These are phyloP conservation scores for Aspergillus cejpii DNA, from an alignment of 2,329 filamentous ascomycete genomes.

Conservation along the genomic window DNA sequence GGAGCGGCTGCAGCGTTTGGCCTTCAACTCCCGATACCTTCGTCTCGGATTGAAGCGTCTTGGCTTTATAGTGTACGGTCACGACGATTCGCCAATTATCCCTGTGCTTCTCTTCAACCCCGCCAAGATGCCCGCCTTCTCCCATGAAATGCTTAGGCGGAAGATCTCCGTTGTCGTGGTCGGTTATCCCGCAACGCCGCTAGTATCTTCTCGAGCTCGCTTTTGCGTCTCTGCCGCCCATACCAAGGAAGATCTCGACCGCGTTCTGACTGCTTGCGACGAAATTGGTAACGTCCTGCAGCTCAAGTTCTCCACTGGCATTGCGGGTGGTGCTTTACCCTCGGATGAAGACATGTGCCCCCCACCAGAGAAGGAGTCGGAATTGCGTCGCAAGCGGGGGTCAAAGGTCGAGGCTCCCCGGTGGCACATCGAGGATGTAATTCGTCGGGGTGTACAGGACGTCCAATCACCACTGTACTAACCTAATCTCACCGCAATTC, in stretches of 20 bases:
- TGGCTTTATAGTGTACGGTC: constrained; percentile 92
- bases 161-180: constrained; percentile 98
- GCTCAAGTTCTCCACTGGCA: constrained; percentile 93
- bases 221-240: constrained; percentile 95
- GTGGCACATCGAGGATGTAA: constrained; percentile 70
- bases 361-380: constrained; percentile 61
- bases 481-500: constrained; percentile 10
- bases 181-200: constrained; percentile 89
- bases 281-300: constrained; percentile 88
- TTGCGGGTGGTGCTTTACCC: constrained; percentile 78
- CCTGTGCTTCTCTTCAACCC: constrained; percentile 93
- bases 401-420: constrained; percentile 60
- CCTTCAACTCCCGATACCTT: constrained; percentile 98
- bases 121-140: constrained; percentile 98
- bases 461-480: constrained; percentile 66
- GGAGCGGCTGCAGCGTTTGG: constrained; percentile 88
- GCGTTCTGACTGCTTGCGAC: constrained; percentile 80
- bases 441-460: constrained; percentile 67
- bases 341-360: constrained; percentile 61
- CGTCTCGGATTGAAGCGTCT: constrained; percentile 93
- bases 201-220: constrained; percentile 87
- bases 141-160: constrained; percentile 94
- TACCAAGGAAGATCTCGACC: constrained; percentile 96
- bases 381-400: constrained; percentile 50
- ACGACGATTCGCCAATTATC: constrained; percentile 96